Evolutionary conservation across 2,329 filamentous ascomycete species (phyloP), one percentile per base, ranked within the genome.

Genomic region (Kalaharituber pfeilii): DNA sequence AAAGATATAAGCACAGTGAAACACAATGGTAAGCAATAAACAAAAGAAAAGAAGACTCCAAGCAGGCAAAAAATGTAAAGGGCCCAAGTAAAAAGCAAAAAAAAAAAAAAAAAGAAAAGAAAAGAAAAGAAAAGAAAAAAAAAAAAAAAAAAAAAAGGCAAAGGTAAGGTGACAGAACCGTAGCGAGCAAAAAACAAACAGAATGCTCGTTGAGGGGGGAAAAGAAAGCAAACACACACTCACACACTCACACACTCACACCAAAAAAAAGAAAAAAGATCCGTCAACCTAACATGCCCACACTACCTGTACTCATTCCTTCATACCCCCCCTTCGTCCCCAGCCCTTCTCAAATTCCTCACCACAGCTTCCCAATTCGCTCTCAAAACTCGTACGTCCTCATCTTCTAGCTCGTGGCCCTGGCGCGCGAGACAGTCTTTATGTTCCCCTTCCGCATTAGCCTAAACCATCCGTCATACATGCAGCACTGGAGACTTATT

Each of bases 21-120:
- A n/a, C n/a, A n/a, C n/a, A n/a, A n/a, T n/a, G n/a, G n/a, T n/a
- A n/a, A n/a, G n/a, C n/a, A n/a, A n/a, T 36, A 9, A 36, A 36
- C 30, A 36, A 36, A 36, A 9, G 30, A 36, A 36, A 36, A 36
- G 9, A 9, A 9, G 9, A n/a, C 9, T 36, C 30, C 9, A 9
- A 9, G 9, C 30, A 36, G n/a, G n/a, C 9, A 36, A 36, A 9
- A 36, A n/a, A 36, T 36, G 9, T 9, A 50, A 57, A 6, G 45
- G 39, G 27, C 49, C 51, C 52, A 52, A 58, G 47, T 36, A 13
- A 51, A n/a, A 54, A 49, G 13, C 4, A 28, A 53, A 18, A 33
- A 29, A 25, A 47, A 50, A 52, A 49, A 47, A 20, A 39, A 58
- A 44, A 30, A 42, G 42, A 11, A 28, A 55, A 15, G 13, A 29